Base-by-base conservation (phyloP, 768 basidiomycete genomes). In the Lyophyllum shimeji region DNA sequence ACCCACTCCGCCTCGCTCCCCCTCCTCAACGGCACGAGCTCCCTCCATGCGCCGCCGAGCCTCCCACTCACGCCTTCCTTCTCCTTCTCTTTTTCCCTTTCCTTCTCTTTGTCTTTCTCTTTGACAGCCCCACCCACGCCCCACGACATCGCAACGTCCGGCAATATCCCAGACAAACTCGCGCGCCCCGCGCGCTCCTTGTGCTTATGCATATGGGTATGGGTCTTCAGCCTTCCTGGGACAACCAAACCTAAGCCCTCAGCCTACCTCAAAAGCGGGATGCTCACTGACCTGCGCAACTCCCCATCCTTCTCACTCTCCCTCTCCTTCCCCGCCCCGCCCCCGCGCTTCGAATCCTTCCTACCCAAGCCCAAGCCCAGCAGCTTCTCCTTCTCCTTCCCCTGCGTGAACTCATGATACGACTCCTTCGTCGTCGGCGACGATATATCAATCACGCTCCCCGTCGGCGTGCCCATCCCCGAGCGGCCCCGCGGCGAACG, bases 391-490 rank as follows among this genome's bases (percentile, higher is more conserved):
- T 47, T 47, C 46, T 29, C 24, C 31, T 25, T 43, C 29, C 40
- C 39, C 7, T 37, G 40, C 43, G 34, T 15, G 24, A 31, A 23
- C 17, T 53, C 52, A 18, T 53, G 43, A 21, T 44, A 52, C 1
- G 51, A 52, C 25, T 6, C 43, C 17, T 50, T 37, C 43, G 43
- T 44, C 43, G 56, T 31, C 13, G 51, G 44, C 17, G 52, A 11
- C 20, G 61, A 49, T 8, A 65, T 63, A 25, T 65, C 64, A 15
- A 65, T 55, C 7, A 65, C 54, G 43, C 61, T 65, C 11, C 48
- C 48, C 7, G 37, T 43, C 24, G 48, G 52, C 24, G 49, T 49
- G 15, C 21, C 42, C 2, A 51, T 44, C 53, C 37, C 3, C 5
- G 57, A 52, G 25, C 48, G 34, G 29, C 29, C 29, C 25, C 52